A percentile compares a stretch with the other conserved stretches of the same genome.
phyloP scores from a whole-genome alignment of 176 grass and related monocot species.

The Leersia perrieri region DNA sequence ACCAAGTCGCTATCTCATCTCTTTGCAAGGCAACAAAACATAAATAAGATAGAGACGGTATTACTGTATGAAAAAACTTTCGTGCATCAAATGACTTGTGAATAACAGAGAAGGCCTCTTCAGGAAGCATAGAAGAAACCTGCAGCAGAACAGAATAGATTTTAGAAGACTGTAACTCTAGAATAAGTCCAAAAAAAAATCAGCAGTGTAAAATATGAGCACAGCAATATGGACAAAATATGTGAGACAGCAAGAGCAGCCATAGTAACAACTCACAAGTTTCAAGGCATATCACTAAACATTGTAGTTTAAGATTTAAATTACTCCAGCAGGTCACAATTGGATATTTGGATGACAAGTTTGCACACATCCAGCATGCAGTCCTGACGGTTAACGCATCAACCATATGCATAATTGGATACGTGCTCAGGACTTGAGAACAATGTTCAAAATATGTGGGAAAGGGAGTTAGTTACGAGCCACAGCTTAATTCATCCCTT shows the following conservation, averaged over 20 bases:
- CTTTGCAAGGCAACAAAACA: not conserved
- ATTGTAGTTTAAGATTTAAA: not conserved
- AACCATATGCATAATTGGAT: not conserved
- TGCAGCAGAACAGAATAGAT: conserved; percentile 24
- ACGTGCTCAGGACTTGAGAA: not conserved
- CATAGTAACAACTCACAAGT: not conserved
- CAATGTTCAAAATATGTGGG: not conserved
- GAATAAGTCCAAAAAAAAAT: not conserved
- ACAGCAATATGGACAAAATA: not conserved
- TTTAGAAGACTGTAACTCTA: conserved; percentile 12
- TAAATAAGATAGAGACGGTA: conserved; percentile 30
- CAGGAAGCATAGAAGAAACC: conserved; percentile 90
- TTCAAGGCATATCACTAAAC: not conserved
- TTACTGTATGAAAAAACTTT: conserved; percentile 55
- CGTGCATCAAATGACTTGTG: conserved; percentile 97
- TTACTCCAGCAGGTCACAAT: not conserved
- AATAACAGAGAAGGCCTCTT: conserved; percentile 77
- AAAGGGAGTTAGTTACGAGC: not conserved
- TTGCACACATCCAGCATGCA: conserved; percentile 19
- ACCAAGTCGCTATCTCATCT: not conserved
- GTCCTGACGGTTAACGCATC: not conserved
- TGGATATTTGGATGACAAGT: not conserved
- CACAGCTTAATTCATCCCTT: not conserved
- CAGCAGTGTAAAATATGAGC: conserved; percentile 3
- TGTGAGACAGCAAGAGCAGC: not conserved